Evolutionary conservation across 768 basidiomycete genomes (phyloP), one percentile per base, ranked within the genome.

Genomic region (Tremella yokohamensis): DNA sequence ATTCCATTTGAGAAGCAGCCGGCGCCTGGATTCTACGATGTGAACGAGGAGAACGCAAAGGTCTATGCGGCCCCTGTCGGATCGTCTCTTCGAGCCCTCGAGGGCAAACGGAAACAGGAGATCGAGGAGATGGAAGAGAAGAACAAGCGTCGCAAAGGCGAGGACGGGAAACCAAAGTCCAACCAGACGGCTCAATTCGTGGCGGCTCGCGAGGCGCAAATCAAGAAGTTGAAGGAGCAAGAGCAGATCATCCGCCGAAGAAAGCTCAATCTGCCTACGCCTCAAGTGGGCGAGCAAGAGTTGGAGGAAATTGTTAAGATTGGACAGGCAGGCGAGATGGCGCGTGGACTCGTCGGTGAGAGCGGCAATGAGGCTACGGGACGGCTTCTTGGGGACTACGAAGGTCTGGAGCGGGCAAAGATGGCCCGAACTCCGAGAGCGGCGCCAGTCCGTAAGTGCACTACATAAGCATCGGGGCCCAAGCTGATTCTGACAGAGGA

Each of bases 241-340:
- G 92, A 97, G 75, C 91, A 89, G 53, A 92, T 98, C 57, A 88
- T 90, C 22, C 83, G 90, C 63, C 78, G 96, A 64, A 79, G 90
- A 65, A 89, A 89, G 76, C 80, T 99, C 25, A 83, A 84, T 54
- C 80, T 99, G 13, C 96, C 96, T 0, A 78, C 79, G 22, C 90
- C 94, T 6, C 96, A 99, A 69, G 96, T 99, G 15, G 89, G 90
- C 8, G 96, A 99, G 78, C 78, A 82, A 2, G 96, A 99, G 76
- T 78, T 99, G 51, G 96, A 98, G 78, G 92, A 97, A 64, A 97
- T 99, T 61, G 94, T 96, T 63, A 99, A 98, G 80, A 97, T 98
- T 70, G 96, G 96, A 0, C 85, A 89, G 73, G 87, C 88, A 0
- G 87, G 90, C 2, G 92, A 94, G 79, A 87, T 83, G 66, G 89